Conservation (phyloP, 495 filamentous ascomycete species). For the Tirmania nivea region DNA sequence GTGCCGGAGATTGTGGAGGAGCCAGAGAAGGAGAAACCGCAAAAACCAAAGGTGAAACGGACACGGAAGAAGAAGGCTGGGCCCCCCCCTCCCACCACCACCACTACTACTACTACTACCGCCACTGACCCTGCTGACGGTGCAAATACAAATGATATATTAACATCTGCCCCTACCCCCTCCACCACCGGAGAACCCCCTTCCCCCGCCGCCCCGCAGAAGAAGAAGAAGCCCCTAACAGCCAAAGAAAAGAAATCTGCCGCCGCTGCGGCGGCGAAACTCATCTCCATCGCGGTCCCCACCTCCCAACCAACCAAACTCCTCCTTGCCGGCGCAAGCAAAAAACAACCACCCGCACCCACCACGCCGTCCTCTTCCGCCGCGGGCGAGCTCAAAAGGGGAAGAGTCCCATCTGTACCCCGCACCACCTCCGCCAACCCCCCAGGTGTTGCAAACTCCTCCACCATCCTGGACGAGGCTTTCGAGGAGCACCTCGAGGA, state of each 20-base stretch:
- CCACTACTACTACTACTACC: conserved; percentile 2
- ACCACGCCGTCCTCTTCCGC: no score
- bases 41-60: not conserved
- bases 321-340: conserved; percentile 14
- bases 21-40: not conserved
- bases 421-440: not conserved
- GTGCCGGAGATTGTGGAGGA: not conserved
- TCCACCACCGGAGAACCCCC: no score
- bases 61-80: not conserved
- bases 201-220: not conserved
- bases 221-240: conserved; percentile 2
- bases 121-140: no score
- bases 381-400: no score
- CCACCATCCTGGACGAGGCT: not conserved
- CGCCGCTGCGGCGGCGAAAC: not conserved
- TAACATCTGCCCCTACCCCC: not conserved
- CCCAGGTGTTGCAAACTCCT: no score
- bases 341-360: conserved; percentile 1
- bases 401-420: not conserved
- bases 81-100: conserved; percentile 1
- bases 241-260: no score
- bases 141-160: no score
- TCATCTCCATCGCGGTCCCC: conserved; percentile 7
- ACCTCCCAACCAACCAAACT: conserved; percentile 4
- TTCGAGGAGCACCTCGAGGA: not conserved